These are phyloP conservation scores for Cucurbita moschata DNA, from an alignment of 306 rosid genomes.

Conservation along the genomic window DNA sequence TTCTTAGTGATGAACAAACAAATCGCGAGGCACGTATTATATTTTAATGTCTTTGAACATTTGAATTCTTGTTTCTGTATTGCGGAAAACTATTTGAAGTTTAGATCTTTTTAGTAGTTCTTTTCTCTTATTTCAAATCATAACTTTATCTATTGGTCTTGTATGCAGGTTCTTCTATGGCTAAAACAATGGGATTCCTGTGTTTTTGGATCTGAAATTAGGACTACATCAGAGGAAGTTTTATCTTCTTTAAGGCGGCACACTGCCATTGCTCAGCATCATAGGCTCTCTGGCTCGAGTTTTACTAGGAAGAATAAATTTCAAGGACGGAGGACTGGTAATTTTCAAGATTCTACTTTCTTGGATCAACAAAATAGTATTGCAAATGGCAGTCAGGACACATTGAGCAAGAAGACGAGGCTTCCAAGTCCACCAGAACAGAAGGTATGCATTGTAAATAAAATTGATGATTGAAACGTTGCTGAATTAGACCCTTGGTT, in stretches of 20 bases:
- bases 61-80: not conserved
- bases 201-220: slow-evolving; percentile 82
- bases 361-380: slow-evolving; percentile 17
- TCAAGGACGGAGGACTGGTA: slow-evolving; percentile 30
- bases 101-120: slow-evolving; percentile 3
- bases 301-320: slow-evolving; percentile 37
- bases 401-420: slow-evolving; percentile 29
- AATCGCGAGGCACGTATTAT: slow-evolving; percentile 66
- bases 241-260: slow-evolving; percentile 78
- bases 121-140: slow-evolving; percentile 4
- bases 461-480: not conserved
- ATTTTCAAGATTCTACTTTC: slow-evolving; percentile 23
- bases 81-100: not conserved
- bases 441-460: slow-evolving; percentile 32
- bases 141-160: slow-evolving; percentile 6
- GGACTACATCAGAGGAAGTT: slow-evolving; percentile 72
- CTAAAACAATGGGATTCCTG: slow-evolving; percentile 85
- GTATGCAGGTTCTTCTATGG: slow-evolving; percentile 76
- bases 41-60: not conserved
- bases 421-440: slow-evolving; percentile 62
- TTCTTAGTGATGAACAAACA: slow-evolving; percentile 93
- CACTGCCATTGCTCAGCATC: slow-evolving; percentile 53
- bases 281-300: slow-evolving; percentile 34
- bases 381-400: slow-evolving; percentile 35
- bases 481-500: not conserved